Evolutionary conservation across 352 stramenopile species (phyloP), one percentile per base, ranked within the genome.

Genomic region (Globisporangium lucens): DNA sequence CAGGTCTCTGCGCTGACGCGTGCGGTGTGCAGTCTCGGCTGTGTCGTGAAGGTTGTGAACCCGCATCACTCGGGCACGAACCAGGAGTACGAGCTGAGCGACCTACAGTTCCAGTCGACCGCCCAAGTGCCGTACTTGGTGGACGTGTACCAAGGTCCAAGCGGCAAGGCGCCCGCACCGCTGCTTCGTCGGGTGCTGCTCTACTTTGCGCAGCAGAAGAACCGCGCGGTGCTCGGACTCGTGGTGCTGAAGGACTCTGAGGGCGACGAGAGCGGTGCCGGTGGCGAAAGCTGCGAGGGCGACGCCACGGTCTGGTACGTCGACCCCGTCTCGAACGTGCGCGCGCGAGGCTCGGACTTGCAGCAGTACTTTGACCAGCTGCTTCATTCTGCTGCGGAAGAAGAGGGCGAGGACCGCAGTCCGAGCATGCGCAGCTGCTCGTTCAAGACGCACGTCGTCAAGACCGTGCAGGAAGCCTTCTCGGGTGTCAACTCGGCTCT

Each of bases 11-110:
- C 95, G 8, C 75, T 97, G 51, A 94, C 96, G 38, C 83, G 89
- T 3, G 86, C 93, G 17, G 75, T 99, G 36, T 94, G 95, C 63
- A 81, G 93, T n/a, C 77, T 99, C 22, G 97, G 97, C 2, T 98
- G 85, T 61, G 85, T 91, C 22, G 83, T 82, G 12, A 89, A 84
- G 36, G 79, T 90, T 33, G 75, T 82, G 6, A 85, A 84, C 35
- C 75, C 74, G 8, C 76, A 83, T 27, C 52, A 87, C 59, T 82
- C 79, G 6, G 70, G 66, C 36, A 67, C 65, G 9, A 72, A 75
- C 2, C 76, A 85, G 30, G 81, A 86, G 33, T 93, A 89, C 65
- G 82, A 90, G 29, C 67, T 93, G 29, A 78, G 71, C 29, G 82
- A 93, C 52, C 67, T 93, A n/a, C 79, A 90, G 62, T 90, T 90